phyloP scores from a whole-genome alignment of 2,329 filamentous ascomycete genomes.

The Trichoderma sp. region DNA sequence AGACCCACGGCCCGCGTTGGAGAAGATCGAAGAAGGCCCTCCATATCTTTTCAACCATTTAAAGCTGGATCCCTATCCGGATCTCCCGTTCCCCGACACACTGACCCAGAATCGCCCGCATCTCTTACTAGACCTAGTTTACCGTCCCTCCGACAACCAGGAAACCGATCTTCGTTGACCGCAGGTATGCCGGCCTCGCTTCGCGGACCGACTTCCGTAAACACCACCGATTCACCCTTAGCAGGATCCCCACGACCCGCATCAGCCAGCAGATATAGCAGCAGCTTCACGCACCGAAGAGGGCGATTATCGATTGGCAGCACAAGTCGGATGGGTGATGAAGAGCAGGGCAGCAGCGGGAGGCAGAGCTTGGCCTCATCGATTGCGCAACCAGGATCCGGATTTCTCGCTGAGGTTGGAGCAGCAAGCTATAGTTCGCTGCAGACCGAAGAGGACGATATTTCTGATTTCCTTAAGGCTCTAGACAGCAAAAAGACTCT shows the following conservation, averaged over 20 bases:
- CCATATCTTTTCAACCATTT: slow-evolving; percentile 90
- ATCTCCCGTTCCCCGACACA: slow-evolving; percentile 61
- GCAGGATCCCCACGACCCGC: slow-evolving; percentile 76
- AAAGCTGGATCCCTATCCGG: slow-evolving; percentile 94
- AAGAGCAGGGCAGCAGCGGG: slow-evolving; percentile 78
- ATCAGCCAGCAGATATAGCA: slow-evolving; percentile 81
- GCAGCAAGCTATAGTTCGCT: slow-evolving; percentile 65
- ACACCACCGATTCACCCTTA: slow-evolving; percentile 62
- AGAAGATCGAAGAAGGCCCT: slow-evolving; percentile 66
- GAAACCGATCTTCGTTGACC: slow-evolving; percentile 70
- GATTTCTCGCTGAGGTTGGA: slow-evolving; percentile 68
- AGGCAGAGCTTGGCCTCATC: slow-evolving; percentile 72
- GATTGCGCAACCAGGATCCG: slow-evolving; percentile 70
- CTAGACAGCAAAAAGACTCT: slow-evolving; percentile 87
- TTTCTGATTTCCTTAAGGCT: slow-evolving; percentile 87
- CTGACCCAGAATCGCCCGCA: slow-evolving; percentile 50
- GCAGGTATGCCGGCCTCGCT: slow-evolving; percentile 73
- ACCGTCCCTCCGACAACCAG: slow-evolving; percentile 48
- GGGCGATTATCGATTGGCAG: slow-evolving; percentile 74
- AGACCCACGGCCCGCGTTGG: slow-evolving; percentile 44
- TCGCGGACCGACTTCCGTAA: slow-evolving; percentile 56
- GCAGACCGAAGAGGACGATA: slow-evolving; percentile 82
- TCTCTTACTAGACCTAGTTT: slow-evolving; percentile 50
- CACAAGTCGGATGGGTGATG: slow-evolving; percentile 62
- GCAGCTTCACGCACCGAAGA: slow-evolving; percentile 86